These are phyloP conservation scores for Inonotus hispidus DNA, from an alignment of 1,284 basidiomycete species.

Conservation along the genomic window DNA sequence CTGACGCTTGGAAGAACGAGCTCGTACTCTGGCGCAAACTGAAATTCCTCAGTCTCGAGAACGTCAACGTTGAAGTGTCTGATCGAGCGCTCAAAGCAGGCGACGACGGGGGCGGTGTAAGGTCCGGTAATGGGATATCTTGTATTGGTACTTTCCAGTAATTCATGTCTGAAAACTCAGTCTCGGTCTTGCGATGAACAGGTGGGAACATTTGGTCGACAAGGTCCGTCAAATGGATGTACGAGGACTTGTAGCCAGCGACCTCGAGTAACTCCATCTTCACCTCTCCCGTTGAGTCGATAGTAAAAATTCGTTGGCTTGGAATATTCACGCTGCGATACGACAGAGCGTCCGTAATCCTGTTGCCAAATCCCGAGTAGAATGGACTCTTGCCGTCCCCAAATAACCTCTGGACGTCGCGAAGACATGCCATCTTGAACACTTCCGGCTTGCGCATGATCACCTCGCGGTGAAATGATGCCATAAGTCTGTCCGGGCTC, in stretches of 20 bases:
- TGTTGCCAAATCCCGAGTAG: slow-evolving; percentile 97
- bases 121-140: slow-evolving; percentile 81
- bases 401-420: slow-evolving; percentile 94
- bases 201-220: slow-evolving; percentile 99
- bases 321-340: slow-evolving; percentile 96
- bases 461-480: slow-evolving; percentile 94
- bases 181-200: slow-evolving; percentile 80
- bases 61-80: slow-evolving; percentile 69
- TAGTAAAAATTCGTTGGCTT: slow-evolving; percentile 95
- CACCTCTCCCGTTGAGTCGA: slow-evolving; percentile 92
- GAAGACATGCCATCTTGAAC: slow-evolving; percentile 99
- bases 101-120: slow-evolving; percentile 71
- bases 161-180: slow-evolving; percentile 96
- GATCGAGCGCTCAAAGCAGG: slow-evolving; percentile 90
- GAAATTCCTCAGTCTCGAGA: slow-evolving; percentile 80
- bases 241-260: slow-evolving; percentile 96
- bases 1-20: slow-evolving; percentile 29
- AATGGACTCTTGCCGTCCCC: slow-evolving; percentile 78
- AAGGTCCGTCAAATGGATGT: slow-evolving; percentile 96
- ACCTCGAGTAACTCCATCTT: slow-evolving; percentile 96
- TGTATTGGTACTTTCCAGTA: slow-evolving; percentile 86
- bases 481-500: slow-evolving; percentile 96
- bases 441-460: slow-evolving; percentile 98
- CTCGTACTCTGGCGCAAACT: slow-evolving; percentile 49
- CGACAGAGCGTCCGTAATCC: slow-evolving; percentile 96